Evolutionary conservation across 257 asterid genomes (phyloP), one percentile per base, ranked within the genome.

Genomic region (Przewalskia tangutica): DNA sequence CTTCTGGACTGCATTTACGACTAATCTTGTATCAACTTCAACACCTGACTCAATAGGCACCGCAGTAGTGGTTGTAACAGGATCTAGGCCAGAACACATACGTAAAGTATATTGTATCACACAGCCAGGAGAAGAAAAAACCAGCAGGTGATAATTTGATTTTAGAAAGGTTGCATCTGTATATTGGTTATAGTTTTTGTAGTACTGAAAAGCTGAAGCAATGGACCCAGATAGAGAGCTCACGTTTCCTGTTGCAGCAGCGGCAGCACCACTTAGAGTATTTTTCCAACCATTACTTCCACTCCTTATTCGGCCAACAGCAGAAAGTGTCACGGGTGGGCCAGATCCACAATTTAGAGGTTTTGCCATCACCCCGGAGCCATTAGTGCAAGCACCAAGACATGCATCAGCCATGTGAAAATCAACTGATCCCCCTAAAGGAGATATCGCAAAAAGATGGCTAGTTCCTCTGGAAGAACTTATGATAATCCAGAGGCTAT

Each of bases 381-480:
- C 86, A 63, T 84, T 82, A 71, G 80, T 85, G 81, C 88, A 88
- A 58, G 86, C 75, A 86, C 85, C 83, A 54, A 82, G 60, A 81
- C 77, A 64, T 78, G 91, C 84, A 82, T 84, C 86, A 64, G 86
- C 56, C 56, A 78, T 77, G 6, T 46, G 84, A 86, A 55, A 77
- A 80, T 79, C 80, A 75, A 55, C 85, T 34, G 86, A 82, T 63
- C 85, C 90, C 51, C 87, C 97, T 1, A 89, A 91, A 20, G 94
- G 94, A 68, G 97, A 91, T 79, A 92, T 89, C 44, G 93, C 90
- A 85, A 94, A 95, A 81, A 95, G 93, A 84, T 95, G 99, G 85
- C 94, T 89, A 66, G 99, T 95, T 81, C 99, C 98, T 84, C 97
- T 90, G 8, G 92, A 91, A 34, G 92, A 88, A 84, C 92, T 89